Evolutionary conservation across 2,329 filamentous ascomycete species (phyloP).

Genomic region (Diplocarpon mali): DNA sequence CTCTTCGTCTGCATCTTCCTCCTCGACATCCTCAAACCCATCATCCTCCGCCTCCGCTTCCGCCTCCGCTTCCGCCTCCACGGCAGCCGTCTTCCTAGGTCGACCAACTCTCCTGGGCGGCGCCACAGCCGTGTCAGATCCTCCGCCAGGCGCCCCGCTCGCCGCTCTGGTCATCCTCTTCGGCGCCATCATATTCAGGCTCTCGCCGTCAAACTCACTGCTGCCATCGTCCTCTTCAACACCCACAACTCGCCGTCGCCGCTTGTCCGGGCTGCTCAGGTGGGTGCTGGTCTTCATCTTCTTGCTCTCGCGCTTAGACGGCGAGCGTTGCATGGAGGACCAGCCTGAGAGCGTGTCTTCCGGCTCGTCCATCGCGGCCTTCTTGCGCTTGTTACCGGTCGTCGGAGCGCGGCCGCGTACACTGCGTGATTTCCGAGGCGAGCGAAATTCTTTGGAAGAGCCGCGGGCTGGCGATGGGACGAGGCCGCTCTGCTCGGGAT

Average conservation of each 20-base stretch:
- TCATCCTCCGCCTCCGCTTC: neutral
- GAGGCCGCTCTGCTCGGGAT: neutral
- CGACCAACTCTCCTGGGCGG: neutral
- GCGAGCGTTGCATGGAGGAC: neutral
- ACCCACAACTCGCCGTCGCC: neutral
- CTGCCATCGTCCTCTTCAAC: slow-evolving; percentile 2
- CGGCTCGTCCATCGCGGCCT: neutral
- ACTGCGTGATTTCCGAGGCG: neutral
- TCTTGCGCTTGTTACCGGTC: slow-evolving; percentile 4
- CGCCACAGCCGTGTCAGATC: neutral
- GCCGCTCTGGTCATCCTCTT: slow-evolving; percentile 3
- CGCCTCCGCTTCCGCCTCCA: neutral
- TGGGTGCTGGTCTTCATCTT: neutral
- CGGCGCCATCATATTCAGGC: neutral
- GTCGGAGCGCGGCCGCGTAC: neutral
- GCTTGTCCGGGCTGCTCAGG: neutral
- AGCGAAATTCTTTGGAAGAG: neutral
- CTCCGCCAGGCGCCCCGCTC: neutral
- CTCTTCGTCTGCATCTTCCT: neutral
- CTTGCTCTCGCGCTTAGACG: neutral
- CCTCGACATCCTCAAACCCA: slow-evolving; percentile 1
- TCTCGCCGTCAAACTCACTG: neutral
- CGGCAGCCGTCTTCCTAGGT: neutral
- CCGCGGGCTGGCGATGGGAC: slow-evolving; percentile 1
- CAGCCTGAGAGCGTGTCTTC: neutral